Evolutionary conservation across 441 rosid genomes (phyloP).

Genomic region (Erodium moschatum): DNA sequence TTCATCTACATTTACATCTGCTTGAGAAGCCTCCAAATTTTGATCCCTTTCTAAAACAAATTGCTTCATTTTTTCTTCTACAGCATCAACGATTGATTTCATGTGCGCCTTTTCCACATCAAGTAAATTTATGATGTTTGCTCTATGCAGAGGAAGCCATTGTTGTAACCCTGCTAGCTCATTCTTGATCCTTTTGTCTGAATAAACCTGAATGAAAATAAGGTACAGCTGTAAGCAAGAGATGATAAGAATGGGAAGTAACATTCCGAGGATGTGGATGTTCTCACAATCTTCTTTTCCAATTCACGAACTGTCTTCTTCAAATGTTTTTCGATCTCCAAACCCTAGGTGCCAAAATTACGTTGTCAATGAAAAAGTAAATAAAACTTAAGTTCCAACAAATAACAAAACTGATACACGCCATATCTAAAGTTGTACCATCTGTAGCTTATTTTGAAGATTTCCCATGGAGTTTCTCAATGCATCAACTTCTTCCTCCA

Average conservation of each 20-base stretch:
- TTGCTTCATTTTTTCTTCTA: slow-evolving; percentile 45
- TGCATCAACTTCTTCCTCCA: slow-evolving; percentile 70
- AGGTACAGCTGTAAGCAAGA: slow-evolving; percentile 22
- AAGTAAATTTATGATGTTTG: slow-evolving; percentile 46
- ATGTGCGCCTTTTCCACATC: slow-evolving; percentile 48
- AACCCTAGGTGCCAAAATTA: slow-evolving; percentile 42
- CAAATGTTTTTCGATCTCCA: slow-evolving; percentile 91
- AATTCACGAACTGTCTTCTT: slow-evolving; percentile 63
- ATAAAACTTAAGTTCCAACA: slow-evolving; percentile 10
- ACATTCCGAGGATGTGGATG: background rate
- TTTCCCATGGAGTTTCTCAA: slow-evolving; percentile 49
- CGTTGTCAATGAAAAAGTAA: slow-evolving; percentile 3
- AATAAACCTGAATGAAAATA: slow-evolving; percentile 42
- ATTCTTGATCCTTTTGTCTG: slow-evolving; percentile 41
- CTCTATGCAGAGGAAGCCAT: slow-evolving; percentile 54
- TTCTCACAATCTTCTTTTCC: slow-evolving; percentile 71
- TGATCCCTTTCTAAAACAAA: slow-evolving; percentile 28
- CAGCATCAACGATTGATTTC: slow-evolving; percentile 31
- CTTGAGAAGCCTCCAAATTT: slow-evolving; percentile 25
- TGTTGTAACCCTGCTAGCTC: slow-evolving; percentile 42
- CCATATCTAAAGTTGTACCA: slow-evolving; percentile 43
- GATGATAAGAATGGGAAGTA: background rate
- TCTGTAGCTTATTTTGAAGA: slow-evolving; percentile 62
- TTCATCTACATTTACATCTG: slow-evolving; percentile 38
- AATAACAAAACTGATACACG: background rate